Base-by-base conservation (phyloP, 805 yeast genomes). In the Isabelozyma heimii region DNA sequence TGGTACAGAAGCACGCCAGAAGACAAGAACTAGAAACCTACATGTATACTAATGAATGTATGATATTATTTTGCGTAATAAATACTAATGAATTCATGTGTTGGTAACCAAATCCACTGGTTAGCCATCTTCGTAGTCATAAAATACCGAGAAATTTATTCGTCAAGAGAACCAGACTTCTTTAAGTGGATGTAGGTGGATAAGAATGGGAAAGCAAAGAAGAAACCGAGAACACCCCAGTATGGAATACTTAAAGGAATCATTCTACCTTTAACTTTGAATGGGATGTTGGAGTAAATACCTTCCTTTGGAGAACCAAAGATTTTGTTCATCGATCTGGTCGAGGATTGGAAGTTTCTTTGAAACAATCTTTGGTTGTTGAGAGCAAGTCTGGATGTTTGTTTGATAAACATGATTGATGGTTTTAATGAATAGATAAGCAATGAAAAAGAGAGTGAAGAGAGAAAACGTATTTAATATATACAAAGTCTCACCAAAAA, bases 271-370 rank as follows among this genome's bases (percentile, higher is more conserved):
- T 90, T 91, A 55, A 92, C 96, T 80, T 83, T 83, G 84, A 92
- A 94, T 57, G 99, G 99, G 55, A 92, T 66, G 82, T 94, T 92
- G 63, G 87, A 77, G 85, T 94, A 94, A 43, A 85, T 84, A 65
- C 97, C 97, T 47, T 56, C 55, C 57, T 68, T 63, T 44, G 77
- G 77, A 42, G 70, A 47, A 42, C 77, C 77, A 57, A 58, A 70
- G 43, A 69, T 55, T 45, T 62, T 63, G 59, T 60, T 65, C 65
- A 66, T 54, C 44, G 57, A 53, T 54, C 66, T 69, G 59, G 75
- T 66, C 49, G 86, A 63, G 43, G 69, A 57, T 55, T 85, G 72
- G 58, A 90, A 72, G 55, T 59, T 56, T 67, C 77, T 72, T 45
- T 51, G 48, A 44, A 47, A 37, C 16, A 45, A 12, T 35, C 47